These are phyloP conservation scores for Arachnopeziza araneosa DNA, from an alignment of 2,329 filamentous ascomycete species.

Conservation along the genomic window DNA sequence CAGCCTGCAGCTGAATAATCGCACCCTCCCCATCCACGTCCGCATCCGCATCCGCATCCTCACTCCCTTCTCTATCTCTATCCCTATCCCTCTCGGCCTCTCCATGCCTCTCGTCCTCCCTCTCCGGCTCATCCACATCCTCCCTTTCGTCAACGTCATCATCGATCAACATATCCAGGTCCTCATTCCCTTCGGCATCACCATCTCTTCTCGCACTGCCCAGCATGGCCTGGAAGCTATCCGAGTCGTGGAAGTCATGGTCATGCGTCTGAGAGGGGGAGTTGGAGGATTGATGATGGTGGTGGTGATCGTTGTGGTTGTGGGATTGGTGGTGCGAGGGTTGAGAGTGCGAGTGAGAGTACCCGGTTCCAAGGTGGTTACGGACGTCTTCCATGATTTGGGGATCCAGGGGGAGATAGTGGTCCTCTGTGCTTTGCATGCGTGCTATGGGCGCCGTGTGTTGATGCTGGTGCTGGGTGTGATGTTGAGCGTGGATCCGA, in stretches of 20 bases:
- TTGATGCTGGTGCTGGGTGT: slow-evolving; percentile 8
- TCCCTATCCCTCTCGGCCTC: slow-evolving; percentile 6
- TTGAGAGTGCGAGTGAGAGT: slow-evolving; percentile 9
- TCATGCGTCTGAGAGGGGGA: not conserved
- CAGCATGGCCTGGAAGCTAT: slow-evolving; percentile 25
- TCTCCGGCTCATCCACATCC: slow-evolving; percentile 6
- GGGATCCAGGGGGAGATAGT: slow-evolving; percentile 49
- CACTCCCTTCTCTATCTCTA: slow-evolving; percentile 3
- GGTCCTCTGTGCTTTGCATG: slow-evolving; percentile 14
- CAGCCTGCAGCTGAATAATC: slow-evolving; percentile 15
- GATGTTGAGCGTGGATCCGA: slow-evolving; percentile 1
- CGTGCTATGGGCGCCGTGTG: slow-evolving; percentile 12
- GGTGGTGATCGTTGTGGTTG: slow-evolving; percentile 2
- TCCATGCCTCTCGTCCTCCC: slow-evolving; percentile 17
- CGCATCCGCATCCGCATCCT: slow-evolving; percentile 6
- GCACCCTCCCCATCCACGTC: slow-evolving; percentile 1
- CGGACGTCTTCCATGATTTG: slow-evolving; percentile 53
- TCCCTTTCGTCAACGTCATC: slow-evolving; percentile 22
- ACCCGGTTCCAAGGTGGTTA: slow-evolving; percentile 32
- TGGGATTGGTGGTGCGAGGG: not conserved
- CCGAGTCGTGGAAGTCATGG: not conserved
- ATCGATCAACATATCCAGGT: slow-evolving; percentile 29
- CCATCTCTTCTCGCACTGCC: not conserved
- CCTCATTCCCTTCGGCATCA: slow-evolving; percentile 14
- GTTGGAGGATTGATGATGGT: slow-evolving; percentile 2